Percentiles rank a stretch among this genome's conserved stretches.
These are phyloP conservation scores for Gonium pectorale DNA, from an alignment of 139 green algal species.

Conservation along the genomic window DNA sequence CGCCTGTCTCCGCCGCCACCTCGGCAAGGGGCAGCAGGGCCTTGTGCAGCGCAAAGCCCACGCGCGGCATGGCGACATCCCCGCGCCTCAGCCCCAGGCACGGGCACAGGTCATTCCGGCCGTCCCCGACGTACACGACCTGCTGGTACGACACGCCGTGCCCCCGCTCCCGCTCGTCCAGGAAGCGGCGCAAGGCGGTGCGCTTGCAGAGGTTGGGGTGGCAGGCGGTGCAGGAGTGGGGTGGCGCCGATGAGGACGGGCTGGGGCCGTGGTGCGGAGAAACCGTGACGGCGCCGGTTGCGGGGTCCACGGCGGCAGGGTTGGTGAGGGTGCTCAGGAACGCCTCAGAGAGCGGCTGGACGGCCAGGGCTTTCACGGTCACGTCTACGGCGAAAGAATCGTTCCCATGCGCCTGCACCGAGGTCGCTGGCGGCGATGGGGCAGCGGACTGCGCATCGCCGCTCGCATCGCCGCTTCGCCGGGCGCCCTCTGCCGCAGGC, in stretches of 20 bases:
- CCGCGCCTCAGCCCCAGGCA: neutral
- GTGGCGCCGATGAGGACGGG: constrained; percentile 1
- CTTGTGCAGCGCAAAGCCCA: constrained; percentile 54
- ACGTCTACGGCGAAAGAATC: neutral
- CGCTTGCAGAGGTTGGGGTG: constrained; percentile 64
- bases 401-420: neutral
- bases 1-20: neutral
- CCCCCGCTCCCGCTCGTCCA: constrained; percentile 1
- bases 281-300: neutral
- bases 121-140: constrained; percentile 43
- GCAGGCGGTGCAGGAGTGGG: constrained; percentile 48
- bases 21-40: constrained; percentile 17
- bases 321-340: constrained; percentile 59
- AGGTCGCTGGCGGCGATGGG: neutral
- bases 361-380: neutral
- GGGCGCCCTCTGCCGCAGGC: too few relatives aligned
- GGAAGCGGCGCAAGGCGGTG: neutral
- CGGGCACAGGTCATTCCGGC: constrained; percentile 62
- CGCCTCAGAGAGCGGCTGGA: neutral
- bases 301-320: neutral
- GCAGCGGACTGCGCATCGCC: too few relatives aligned
- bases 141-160: neutral
- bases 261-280: neutral
- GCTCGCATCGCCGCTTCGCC: too few relatives aligned
- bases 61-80: constrained; percentile 47